Evolutionary conservation across 805 yeast species (phyloP).

Genomic region (Saccharomycopsis fermentans): DNA sequence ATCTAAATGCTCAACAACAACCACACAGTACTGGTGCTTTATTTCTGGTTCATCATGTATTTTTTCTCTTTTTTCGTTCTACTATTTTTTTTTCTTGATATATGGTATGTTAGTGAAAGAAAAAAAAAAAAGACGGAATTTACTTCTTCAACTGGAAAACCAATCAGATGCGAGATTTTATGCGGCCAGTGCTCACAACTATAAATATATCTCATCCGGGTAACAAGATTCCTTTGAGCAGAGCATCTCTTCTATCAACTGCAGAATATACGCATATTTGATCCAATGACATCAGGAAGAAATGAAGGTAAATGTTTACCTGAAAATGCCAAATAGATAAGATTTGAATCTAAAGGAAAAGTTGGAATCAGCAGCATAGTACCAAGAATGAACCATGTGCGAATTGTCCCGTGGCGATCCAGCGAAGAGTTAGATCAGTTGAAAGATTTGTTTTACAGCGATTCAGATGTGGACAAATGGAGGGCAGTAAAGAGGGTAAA

Average conservation of each 20-base stretch:
- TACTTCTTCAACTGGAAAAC: background rate
- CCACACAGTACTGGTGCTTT: no score
- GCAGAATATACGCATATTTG: no score
- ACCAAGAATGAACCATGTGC: constrained; percentile 19
- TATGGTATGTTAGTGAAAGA: no score
- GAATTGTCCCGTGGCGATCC: constrained; percentile 31
- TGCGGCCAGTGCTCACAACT: background rate
- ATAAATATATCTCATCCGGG: background rate
- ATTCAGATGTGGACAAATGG: constrained; percentile 23
- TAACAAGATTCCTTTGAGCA: background rate
- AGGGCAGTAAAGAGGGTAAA: constrained; percentile 44
- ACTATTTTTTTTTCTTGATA: no score
- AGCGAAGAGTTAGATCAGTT: constrained; percentile 36
- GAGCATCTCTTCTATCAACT: no score
- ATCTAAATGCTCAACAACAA: no score
- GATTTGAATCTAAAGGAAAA: no score
- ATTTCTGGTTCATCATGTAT: no score
- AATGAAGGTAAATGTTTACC: background rate
- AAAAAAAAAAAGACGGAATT: no score
- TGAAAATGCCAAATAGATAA: background rate
- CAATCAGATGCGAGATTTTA: background rate
- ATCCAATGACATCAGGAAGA: no score
- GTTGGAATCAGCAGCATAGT: background rate
- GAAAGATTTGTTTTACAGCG: constrained; percentile 43
- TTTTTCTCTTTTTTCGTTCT: no score